Percentiles rank a stretch among this genome's conserved stretches.
phyloP scores from a whole-genome alignment of 2,329 filamentous ascomycete genomes.

The Trichoderma sp. region DNA sequence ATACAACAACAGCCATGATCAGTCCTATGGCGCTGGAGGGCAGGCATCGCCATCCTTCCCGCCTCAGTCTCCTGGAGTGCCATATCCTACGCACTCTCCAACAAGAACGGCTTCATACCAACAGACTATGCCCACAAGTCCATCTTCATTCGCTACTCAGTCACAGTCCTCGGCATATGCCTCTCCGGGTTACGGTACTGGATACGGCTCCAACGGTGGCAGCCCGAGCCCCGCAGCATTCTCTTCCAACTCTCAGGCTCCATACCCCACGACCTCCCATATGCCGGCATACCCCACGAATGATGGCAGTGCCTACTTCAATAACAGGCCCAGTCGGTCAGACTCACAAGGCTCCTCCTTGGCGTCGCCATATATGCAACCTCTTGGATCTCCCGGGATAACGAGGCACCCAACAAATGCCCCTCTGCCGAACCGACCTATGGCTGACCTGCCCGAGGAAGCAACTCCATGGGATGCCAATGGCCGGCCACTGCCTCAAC shows the following conservation, averaged over 20 bases:
- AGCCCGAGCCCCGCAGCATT: constrained; percentile 40
- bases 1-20: constrained; percentile 45
- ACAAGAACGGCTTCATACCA: constrained; percentile 43
- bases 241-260: constrained; percentile 43
- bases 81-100: constrained; percentile 35
- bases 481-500: constrained; percentile 28
- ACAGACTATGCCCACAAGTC: constrained; percentile 40
- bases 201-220: constrained; percentile 43
- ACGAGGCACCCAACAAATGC: constrained; percentile 62
- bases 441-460: constrained; percentile 47
- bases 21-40: constrained; percentile 33
- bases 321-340: constrained; percentile 47
- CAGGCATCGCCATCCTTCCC: constrained; percentile 37
- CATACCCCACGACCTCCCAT: constrained; percentile 54
- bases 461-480: constrained; percentile 45
- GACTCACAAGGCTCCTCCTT: constrained; percentile 52
- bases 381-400: constrained; percentile 49
- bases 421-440: constrained; percentile 57
- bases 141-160: constrained; percentile 33
- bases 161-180: constrained; percentile 39
- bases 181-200: constrained; percentile 35
- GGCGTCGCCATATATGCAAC: constrained; percentile 45
- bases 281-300: constrained; percentile 53
- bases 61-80: constrained; percentile 41
- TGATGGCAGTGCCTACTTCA: constrained; percentile 50